Percentiles rank a stretch among this genome's conserved stretches.
These are phyloP conservation scores for Mycena epipterygia DNA, from an alignment of 768 basidiomycete genomes.

Conservation along the genomic window DNA sequence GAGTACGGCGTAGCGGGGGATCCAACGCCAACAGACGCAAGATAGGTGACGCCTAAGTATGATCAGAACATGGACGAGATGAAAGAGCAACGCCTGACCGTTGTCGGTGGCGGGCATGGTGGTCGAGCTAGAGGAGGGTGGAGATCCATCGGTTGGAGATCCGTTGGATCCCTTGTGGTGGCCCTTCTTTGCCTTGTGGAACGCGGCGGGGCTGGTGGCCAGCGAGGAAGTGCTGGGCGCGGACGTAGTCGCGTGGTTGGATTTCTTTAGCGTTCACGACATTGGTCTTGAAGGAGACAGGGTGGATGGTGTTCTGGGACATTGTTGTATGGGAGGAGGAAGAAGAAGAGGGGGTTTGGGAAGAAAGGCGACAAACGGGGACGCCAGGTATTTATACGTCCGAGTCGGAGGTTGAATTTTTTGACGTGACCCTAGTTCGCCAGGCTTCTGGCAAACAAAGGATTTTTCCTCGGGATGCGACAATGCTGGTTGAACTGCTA, in stretches of 20 bases:
- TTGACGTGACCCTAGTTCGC: no score
- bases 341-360: conserved; percentile 10
- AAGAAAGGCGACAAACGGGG: conserved; percentile 8
- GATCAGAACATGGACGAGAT: no score
- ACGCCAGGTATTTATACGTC: conserved; percentile 26
- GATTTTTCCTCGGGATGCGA: no score
- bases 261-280: conserved; percentile 15
- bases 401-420: no score
- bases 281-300: conserved; percentile 25
- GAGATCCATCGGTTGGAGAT: no score
- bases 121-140: no score
- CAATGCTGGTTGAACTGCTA: no score
- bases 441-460: no score
- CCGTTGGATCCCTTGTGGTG: not conserved
- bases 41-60: conserved; percentile 28
- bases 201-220: conserved; percentile 26
- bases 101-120: conserved; percentile 17
- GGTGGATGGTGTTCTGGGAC: conserved; percentile 26
- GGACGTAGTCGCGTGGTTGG: conserved; percentile 22
- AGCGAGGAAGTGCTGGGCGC: conserved; percentile 24
- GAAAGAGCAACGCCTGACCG: conserved; percentile 3
- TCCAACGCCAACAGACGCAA: conserved; percentile 17
- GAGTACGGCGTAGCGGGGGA: conserved; percentile 12
- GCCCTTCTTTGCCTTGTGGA: not conserved
- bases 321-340: no score